Base-by-base conservation (phyloP, 1,139 yeast species). In the Pichia cactophila region DNA sequence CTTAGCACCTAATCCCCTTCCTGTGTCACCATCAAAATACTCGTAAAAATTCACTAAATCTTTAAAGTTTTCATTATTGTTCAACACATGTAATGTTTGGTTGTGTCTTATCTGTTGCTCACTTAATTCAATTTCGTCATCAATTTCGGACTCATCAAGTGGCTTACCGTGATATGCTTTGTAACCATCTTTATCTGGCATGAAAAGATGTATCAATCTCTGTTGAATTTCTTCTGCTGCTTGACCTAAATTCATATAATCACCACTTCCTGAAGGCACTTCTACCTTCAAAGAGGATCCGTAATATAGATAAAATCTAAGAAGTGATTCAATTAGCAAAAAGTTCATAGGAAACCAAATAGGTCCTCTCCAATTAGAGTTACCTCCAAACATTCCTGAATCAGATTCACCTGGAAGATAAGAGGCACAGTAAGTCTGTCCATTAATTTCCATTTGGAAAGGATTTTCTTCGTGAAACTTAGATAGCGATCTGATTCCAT, bases 301-400 rank as follows among this genome's bases (percentile, higher is more conserved):
- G 65, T 89, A 89, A 71, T 89, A 90, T 65, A 90, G 73, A 68
- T 84, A 89, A 66, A 88, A 89, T 61, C 96, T 76, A 67, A 90
- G 95, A 59, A 90, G 73, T 0, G 96, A 82, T 70, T 90, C 97
- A 51, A 89, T 89, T 46, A 90, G 72, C 56, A 90, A 71, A 68
- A 90, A 90, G 62, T 86, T 89, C 12, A 89, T 88, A 26, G 97
- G 96, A 73, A 90, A 88, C 97, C 97, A 90, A 61, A 90, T 88
- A n/a, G 97, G 97, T 5, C 97, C 97, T 68, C 97, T 77, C 97
- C 97, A 90, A 68, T 89, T 90, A 31, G 96, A 88, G 65, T 90
- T 90, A 57, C 97, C 97, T 50, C 97, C 97, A 75, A 90, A 90
- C 80, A 90, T 78, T 11, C 96, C 96, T 4, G 95, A 84, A 63